These are phyloP conservation scores for Pelargonium cotyledonis DNA, from an alignment of 441 rosid species.

Conservation along the genomic window DNA sequence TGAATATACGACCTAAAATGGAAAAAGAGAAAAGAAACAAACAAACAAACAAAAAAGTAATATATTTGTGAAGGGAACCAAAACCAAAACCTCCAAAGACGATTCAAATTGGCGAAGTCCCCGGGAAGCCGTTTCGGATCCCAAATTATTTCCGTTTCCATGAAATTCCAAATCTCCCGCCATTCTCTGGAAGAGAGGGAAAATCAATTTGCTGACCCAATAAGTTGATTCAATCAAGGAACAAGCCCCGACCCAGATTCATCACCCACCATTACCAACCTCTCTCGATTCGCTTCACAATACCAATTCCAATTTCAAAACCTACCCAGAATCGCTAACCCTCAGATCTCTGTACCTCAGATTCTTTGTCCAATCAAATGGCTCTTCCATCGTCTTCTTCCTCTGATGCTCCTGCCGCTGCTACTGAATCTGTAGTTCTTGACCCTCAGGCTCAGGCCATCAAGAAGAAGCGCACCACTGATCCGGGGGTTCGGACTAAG, in stretches of 20 bases:
- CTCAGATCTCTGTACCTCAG: neutral
- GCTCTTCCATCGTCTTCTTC: neutral
- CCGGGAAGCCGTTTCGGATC: neutral
- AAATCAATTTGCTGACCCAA: neutral
- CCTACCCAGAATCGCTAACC: neutral
- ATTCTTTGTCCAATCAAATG: neutral
- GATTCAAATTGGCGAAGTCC: neutral
- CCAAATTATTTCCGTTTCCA: neutral
- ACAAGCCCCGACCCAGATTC: neutral
- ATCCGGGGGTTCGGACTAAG: neutral
- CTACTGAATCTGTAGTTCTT: neutral
- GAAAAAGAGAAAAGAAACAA: too few species aligned
- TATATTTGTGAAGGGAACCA: too few species aligned
- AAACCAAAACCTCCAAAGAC: neutral
- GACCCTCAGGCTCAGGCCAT: neutral
- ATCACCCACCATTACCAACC: neutral
- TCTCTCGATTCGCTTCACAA: neutral
- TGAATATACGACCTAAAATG: too few species aligned
- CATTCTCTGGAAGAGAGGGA: neutral
- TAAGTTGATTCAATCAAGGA: neutral
- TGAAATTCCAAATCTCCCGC: neutral
- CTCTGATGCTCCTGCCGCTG: neutral
- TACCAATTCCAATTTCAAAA: neutral
- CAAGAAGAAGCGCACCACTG: slow-evolving; percentile 3
- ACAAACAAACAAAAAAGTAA: too few species aligned